Evolutionary conservation across 495 filamentous ascomycete species (phyloP), one percentile per base, ranked within the genome.

Genomic region (Penicillium manginii): DNA sequence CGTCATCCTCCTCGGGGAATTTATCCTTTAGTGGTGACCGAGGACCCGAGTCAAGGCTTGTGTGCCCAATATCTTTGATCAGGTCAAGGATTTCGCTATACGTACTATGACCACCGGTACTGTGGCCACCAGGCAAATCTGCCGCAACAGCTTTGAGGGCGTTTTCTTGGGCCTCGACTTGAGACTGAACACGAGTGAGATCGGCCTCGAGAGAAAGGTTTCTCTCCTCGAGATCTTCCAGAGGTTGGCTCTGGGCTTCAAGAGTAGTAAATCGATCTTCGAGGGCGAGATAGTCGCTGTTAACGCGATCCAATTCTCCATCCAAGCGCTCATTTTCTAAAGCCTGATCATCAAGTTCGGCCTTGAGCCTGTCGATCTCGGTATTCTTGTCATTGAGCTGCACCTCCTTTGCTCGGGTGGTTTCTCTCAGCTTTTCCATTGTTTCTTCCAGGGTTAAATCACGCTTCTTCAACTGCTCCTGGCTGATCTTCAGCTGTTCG

Each of bases 201-300:
- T 79, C 73, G 3, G 72, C 75, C 54, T 80, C 73, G 2, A 80
- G 72, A 4, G 68, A 72, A 33, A 69, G 73, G 52, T 80, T 79
- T 56, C 69, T 76, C 59, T 77, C 77, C 54, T 78, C 66, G 26
- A 80, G 56, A 17, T 77, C 77, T 54, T 78, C 66, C 33, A 80
- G 56, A n/a, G 77, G 73, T 10, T 64, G 64, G 45, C 74, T 76
- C 60, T 70, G 72, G 19, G 66, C 62, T 52, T 79, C 76, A 23
- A 78, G 61, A 14, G 67, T 54, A 52, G 66, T 66, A 22, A 76
- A 70, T n/a, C 74, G 66, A 35, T 75, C 69, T 51, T 80, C 71
- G 1, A 78, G 63, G 31, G 63, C 54, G 23, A 69, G 61, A 51
- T 73, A 71, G 3, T 76, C 68, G 5, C 61, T 61, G 29, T 78